Conservation (phyloP, 2,329 filamentous ascomycete genomes). For the Macrophomina tecta region DNA sequence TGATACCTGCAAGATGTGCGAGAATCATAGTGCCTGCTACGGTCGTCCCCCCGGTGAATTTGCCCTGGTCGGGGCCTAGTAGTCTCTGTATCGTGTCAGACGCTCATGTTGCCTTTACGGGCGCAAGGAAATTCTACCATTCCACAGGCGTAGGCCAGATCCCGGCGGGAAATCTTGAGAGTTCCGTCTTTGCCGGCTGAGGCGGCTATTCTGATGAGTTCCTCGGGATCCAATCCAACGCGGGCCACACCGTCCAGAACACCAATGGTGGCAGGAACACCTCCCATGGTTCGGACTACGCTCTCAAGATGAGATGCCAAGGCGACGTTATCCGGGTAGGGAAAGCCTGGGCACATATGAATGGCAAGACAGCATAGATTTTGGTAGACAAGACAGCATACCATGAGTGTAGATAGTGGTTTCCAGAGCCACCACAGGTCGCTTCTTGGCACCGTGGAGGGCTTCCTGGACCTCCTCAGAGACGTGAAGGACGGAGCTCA, state of each 20-base stretch:
- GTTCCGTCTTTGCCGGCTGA: slow-evolving; percentile 70
- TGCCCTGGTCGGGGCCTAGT: slow-evolving; percentile 9
- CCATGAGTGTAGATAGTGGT: slow-evolving; percentile 98
- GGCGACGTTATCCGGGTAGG: slow-evolving; percentile 74
- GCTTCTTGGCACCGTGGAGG: slow-evolving; percentile 63
- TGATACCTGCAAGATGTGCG: slow-evolving; percentile 84
- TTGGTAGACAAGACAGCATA: slow-evolving; percentile 35
- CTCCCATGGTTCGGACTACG: slow-evolving; percentile 77
- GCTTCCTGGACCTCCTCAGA: slow-evolving; percentile 85
- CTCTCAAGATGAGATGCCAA: slow-evolving; percentile 82
- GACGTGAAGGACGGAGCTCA: slow-evolving; percentile 67
- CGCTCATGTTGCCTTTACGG: neutral
- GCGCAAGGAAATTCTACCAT: slow-evolving; percentile 58
- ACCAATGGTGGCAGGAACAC: slow-evolving; percentile 86
- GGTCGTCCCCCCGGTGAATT: slow-evolving; percentile 87
- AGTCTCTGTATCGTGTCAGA: slow-evolving; percentile 6
- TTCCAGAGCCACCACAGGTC: slow-evolving; percentile 90
- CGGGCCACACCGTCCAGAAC: slow-evolving; percentile 82
- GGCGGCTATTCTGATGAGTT: slow-evolving; percentile 73
- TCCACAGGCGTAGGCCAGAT: slow-evolving; percentile 81
- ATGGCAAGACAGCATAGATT: neutral
- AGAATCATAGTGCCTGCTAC: slow-evolving; percentile 93
- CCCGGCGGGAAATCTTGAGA: slow-evolving; percentile 84
- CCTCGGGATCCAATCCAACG: slow-evolving; percentile 75
- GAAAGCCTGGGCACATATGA: slow-evolving; percentile 60